These are phyloP conservation scores for Chlamydomonas eustigma DNA, from an alignment of 139 green algal genomes.

Conservation along the genomic window DNA sequence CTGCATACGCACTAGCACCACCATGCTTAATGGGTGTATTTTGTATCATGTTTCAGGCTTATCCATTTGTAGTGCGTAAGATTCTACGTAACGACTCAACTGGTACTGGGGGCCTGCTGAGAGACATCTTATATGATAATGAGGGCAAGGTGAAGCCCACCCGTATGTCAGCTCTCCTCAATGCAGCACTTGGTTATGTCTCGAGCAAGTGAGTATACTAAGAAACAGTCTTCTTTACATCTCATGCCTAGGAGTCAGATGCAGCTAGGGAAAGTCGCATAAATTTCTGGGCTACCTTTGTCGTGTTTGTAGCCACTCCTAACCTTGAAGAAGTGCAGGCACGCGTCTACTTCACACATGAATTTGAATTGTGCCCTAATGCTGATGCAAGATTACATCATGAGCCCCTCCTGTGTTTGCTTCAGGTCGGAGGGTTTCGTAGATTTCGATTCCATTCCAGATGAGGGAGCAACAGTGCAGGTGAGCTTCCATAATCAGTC, in stretches of 20 bases:
- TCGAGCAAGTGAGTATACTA: conserved; percentile 31
- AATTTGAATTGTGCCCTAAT: too few species aligned
- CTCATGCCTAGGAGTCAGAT: too few species aligned
- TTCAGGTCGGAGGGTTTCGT: conserved; percentile 55
- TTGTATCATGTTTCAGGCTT: conserved; percentile 36
- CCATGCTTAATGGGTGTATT: too few species aligned
- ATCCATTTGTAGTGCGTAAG: conserved; percentile 21
- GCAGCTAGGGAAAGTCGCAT: too few species aligned
- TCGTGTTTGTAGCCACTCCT: too few species aligned
- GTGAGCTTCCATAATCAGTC: conserved; percentile 25
- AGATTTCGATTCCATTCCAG: conserved; percentile 71
- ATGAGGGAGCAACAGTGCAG: conserved; percentile 59
- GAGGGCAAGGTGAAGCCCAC: conserved; percentile 40
- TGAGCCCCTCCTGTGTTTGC: background rate
- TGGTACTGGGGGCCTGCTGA: conserved; percentile 46
- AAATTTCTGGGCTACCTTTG: too few species aligned
- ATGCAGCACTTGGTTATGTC: conserved; percentile 72
- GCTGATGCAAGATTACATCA: too few species aligned
- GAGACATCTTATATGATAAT: conserved; percentile 62
- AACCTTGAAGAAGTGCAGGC: too few species aligned
- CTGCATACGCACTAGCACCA: too few species aligned
- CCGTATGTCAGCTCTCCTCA: conserved; percentile 70
- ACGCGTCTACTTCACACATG: too few species aligned
- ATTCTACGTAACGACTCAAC: conserved; percentile 55
- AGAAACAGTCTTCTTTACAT: too few species aligned